Base-by-base conservation (phyloP, 2,329 filamentous ascomycete species). In the Dendryphion nanum region DNA sequence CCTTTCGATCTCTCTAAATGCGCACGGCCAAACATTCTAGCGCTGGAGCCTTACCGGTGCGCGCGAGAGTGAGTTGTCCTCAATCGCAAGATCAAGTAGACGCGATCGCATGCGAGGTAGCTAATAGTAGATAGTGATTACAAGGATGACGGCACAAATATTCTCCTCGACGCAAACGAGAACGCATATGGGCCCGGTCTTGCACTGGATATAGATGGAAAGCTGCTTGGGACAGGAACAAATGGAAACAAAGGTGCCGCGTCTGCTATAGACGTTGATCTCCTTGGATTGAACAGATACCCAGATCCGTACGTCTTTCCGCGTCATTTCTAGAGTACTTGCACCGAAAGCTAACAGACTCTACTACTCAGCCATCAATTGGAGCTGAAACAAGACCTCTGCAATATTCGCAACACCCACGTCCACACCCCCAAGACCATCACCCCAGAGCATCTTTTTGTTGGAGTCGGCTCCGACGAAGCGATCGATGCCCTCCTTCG, bases 91-190 rank as follows among this genome's bases (percentile, higher is more conserved):
- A 19, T 8, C 10, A 20, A 13, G 37, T 30, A 32, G 19, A n/a
- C n/a, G n/a, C n/a, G 12, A 30, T 30, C 16, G 4, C 18, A 12
- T 10, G 17, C 29, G 15, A 29, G 14, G 41, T 10, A 17, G 38
- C 50, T 62, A 20, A 60, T 42, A 17, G 35, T 16, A 20, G 31
- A 18, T 16, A 94, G 89, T 72, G 93, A 98, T 78, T 97, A 98
- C 79, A 96, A 98, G 73, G 91, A 98, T 66, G 86, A 98, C 63
- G 93, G 93, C 52, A 91, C 83, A 42, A 97, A 97, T 61, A 82
- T 97, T 57, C 83, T 98, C 36, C 85, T 98, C 50, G 93, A 98
- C 64, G 93, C 93, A 54, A 98, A 98, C 60, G 93, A 98, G 72
- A 98, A 98, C 61, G 89, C 93, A 42, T 96, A 85, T 58, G 93